Evolutionary conservation across 495 filamentous ascomycete species (phyloP).

Genomic region (Podospora sp.): DNA sequence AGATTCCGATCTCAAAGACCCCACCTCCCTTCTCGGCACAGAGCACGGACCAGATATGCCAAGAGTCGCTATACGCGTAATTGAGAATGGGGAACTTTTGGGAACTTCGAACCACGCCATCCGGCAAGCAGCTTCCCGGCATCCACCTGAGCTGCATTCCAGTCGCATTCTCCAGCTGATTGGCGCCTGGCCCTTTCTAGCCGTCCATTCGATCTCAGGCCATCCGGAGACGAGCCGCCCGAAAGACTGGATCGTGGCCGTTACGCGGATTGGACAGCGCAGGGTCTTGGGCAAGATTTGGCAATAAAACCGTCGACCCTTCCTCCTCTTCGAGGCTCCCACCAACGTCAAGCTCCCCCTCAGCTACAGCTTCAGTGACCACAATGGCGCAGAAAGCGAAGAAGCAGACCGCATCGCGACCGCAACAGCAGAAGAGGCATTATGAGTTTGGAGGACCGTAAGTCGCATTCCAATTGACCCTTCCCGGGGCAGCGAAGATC

Average conservation of each 20-base stretch:
- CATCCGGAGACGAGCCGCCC: slow-evolving; percentile 7
- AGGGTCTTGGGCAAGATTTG: background rate
- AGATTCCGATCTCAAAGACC: background rate
- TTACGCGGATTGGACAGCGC: background rate
- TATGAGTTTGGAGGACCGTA: slow-evolving; percentile 92
- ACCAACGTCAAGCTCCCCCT: background rate
- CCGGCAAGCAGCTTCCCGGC: slow-evolving; percentile 8
- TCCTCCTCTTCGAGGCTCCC: background rate
- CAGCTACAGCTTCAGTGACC: slow-evolving; percentile 4
- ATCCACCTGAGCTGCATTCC: background rate
- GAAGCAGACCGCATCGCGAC: slow-evolving; percentile 7
- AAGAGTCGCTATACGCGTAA: background rate
- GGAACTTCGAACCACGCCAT: slow-evolving; percentile 5
- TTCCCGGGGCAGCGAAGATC: background rate
- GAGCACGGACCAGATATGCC: slow-evolving; percentile 6
- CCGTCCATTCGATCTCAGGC: slow-evolving; percentile 8
- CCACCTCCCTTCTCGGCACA: background rate
- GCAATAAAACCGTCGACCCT: background rate
- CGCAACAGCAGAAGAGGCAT: slow-evolving; percentile 36
- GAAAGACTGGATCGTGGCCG: background rate
- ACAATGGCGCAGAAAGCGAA: slow-evolving; percentile 34
- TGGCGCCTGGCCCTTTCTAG: background rate
- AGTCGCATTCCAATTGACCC: slow-evolving; percentile 42
- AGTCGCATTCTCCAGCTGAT: slow-evolving; percentile 7
- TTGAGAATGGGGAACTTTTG: background rate